phyloP scores from a whole-genome alignment of 306 rosid genomes.

The Aeschynomene evenia region DNA sequence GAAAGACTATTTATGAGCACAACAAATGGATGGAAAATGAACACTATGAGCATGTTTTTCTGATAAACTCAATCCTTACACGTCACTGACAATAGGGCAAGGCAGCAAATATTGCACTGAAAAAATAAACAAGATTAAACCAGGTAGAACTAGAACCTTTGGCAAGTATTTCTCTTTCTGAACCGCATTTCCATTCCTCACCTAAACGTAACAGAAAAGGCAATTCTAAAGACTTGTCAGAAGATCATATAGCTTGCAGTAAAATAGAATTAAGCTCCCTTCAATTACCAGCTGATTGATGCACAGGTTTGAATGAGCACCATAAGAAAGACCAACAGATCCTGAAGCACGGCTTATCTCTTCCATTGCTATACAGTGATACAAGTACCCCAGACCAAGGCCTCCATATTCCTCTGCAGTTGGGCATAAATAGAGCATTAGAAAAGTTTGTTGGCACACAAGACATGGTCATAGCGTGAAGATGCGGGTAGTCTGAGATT shows the following conservation, averaged over 20 bases:
- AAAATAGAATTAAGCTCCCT: conserved; percentile 26
- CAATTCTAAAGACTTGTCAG: conserved; percentile 9
- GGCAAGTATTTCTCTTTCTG: conserved; percentile 88
- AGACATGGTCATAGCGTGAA: background rate
- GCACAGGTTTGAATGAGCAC: conserved; percentile 96
- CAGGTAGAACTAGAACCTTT: conserved; percentile 55
- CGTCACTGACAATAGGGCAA: conserved; percentile 12
- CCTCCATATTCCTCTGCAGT: conserved; percentile 95
- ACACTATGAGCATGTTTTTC: conserved; percentile 1
- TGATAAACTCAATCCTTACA: conserved; percentile 22
- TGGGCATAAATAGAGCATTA: conserved; percentile 29
- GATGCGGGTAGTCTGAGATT: conserved; percentile 9
- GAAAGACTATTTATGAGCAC: conserved; percentile 1
- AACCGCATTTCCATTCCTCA: conserved; percentile 74
- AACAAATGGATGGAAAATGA: background rate
- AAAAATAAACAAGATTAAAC: conserved; percentile 23
- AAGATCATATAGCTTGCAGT: conserved; percentile 10
- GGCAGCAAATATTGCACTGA: conserved; percentile 16
- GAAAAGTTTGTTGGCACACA: conserved; percentile 14
- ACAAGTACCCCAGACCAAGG: conserved; percentile 92
- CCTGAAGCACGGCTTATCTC: conserved; percentile 98
- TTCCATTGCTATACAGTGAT: conserved; percentile 95
- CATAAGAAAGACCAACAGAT: conserved; percentile 93
- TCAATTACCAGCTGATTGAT: conserved; percentile 84
- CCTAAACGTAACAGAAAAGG: conserved; percentile 49